Base-by-base conservation (phyloP, 2,329 filamentous ascomycete genomes). In the Epichloe sibirici region DNA sequence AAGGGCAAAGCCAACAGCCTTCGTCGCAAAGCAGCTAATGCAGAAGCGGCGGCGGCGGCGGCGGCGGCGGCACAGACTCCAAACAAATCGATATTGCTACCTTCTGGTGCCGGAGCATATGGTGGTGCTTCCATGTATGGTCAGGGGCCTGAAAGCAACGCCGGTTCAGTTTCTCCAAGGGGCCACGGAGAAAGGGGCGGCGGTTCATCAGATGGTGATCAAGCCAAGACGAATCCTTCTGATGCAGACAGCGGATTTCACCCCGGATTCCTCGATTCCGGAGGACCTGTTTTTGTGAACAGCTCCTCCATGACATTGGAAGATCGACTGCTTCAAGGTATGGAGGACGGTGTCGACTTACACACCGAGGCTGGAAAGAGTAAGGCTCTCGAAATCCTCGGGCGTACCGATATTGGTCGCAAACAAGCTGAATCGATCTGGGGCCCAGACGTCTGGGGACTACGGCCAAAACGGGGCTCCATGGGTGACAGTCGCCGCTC, bases 1-100 rank as follows among this genome's bases (percentile, higher is more conserved):
- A 84, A 88, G 57, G 82, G 87, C 4, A 95, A 95, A 65, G 83
- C 84, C 0, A 83, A 86, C 56, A 82, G 79, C 56, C 69, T 83
- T 5, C 86, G 88, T 57, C 82, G 87, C 28, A 90, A 90, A 65
- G 82, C 83, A 4, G 71, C 81, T 48, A 78, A 78, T 49, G 76
- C 77, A 2, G 77, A 79, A 52, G 74, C 74, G 0, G 75, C 74
- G 0, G 72, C 74, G 0, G 74, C 74, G 0, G 75, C 74, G 0
- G 72, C 74, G 0, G 69, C 69, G 0, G 51, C 51, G 11, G 57
- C 60, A n/a, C 58, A 62, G 8, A 47, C 53, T 31, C 38, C 57
- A 8, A 35, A 57, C 5, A 58, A 58, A 5, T 43, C 59, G 6
- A 42, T 62, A 39, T 28, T 57, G 46, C 59, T 61, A 38, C 58